Evolutionary conservation across 2,329 filamentous ascomycete genomes (phyloP).

Genomic region (Calonectria honghensis): DNA sequence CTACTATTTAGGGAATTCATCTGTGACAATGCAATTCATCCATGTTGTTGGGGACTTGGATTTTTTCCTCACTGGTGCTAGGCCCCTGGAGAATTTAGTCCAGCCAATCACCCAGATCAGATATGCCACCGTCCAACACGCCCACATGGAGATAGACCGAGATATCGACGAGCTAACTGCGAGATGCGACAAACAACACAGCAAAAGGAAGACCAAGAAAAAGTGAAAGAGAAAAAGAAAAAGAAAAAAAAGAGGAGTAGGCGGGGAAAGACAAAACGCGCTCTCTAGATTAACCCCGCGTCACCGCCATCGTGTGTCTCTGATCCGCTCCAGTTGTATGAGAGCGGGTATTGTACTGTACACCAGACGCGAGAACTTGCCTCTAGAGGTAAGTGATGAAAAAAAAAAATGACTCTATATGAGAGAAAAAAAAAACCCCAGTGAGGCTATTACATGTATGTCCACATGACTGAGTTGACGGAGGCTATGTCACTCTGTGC

Average conservation of each 20-base stretch:
- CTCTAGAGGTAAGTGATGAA: conserved; percentile 25
- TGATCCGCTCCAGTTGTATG: conserved; percentile 53
- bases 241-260: conserved; percentile 6
- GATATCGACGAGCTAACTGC: conserved; percentile 34
- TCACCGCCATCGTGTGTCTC: conserved; percentile 39
- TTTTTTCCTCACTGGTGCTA: conserved; percentile 5
- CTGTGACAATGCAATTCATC: background rate
- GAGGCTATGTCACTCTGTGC: conserved; percentile 20
- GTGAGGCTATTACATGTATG: conserved; percentile 24
- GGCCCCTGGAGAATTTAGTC: background rate
- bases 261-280: conserved; percentile 19
- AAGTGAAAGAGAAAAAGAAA: conserved; percentile 20
- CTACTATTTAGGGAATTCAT: background rate
- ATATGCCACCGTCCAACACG: conserved; percentile 25
- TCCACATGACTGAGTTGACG: conserved; percentile 20
- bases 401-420: conserved; percentile 16
- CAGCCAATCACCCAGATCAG: conserved; percentile 31
- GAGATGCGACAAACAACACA: conserved; percentile 33
- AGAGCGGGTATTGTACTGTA: conserved; percentile 32
- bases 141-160: conserved; percentile 34
- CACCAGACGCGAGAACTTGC: conserved; percentile 26
- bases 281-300: conserved; percentile 27
- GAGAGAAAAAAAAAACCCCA: conserved; percentile 26
- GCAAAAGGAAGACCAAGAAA: background rate
- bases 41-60: background rate